Conservation (phyloP, 2,329 filamentous ascomycete species). For the Cyclaneusma minus region DNA sequence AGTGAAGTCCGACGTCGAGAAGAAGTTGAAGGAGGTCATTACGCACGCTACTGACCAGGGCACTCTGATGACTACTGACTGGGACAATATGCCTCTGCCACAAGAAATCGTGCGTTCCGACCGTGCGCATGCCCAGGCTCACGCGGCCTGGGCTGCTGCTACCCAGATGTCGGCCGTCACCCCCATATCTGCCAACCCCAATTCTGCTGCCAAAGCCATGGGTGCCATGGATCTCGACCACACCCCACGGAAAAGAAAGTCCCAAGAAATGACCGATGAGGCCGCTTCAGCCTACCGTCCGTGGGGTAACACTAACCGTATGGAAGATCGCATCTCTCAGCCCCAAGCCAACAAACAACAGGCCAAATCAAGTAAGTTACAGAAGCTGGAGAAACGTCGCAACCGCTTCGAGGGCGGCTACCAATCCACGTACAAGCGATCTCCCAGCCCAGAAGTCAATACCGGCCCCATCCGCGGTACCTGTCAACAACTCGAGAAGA, state of each 20-base stretch:
- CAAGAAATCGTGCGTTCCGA: constrained; percentile 58
- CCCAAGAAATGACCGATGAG: constrained; percentile 40
- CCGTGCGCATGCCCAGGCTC: constrained; percentile 42
- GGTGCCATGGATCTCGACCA: constrained; percentile 3
- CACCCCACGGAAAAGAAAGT: constrained; percentile 63
- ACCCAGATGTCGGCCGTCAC: too few relatives aligned
- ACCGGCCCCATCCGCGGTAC: constrained; percentile 71
- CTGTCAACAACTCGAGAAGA: constrained; percentile 75
- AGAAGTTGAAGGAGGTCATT: constrained; percentile 74
- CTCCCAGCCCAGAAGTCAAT: constrained; percentile 39
- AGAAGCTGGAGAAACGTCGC: constrained; percentile 76
- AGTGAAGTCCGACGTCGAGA: constrained; percentile 56
- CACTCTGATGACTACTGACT: constrained; percentile 60
- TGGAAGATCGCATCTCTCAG: constrained; percentile 55
- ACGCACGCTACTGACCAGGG: constrained; percentile 62
- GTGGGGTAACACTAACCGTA: constrained; percentile 60
- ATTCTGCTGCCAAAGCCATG: too few relatives aligned
- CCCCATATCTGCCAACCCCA: constrained; percentile 4
- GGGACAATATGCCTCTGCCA: constrained; percentile 69
- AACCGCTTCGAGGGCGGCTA: constrained; percentile 67
- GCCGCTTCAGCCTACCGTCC: constrained; percentile 38
- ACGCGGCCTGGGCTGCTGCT: constrained; percentile 21
- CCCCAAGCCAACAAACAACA: constrained; percentile 28
- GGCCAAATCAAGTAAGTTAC: constrained; percentile 75
- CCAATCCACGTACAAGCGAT: constrained; percentile 33